phyloP scores from a whole-genome alignment of 768 basidiomycete genomes.

The Panellus pusillus region DNA sequence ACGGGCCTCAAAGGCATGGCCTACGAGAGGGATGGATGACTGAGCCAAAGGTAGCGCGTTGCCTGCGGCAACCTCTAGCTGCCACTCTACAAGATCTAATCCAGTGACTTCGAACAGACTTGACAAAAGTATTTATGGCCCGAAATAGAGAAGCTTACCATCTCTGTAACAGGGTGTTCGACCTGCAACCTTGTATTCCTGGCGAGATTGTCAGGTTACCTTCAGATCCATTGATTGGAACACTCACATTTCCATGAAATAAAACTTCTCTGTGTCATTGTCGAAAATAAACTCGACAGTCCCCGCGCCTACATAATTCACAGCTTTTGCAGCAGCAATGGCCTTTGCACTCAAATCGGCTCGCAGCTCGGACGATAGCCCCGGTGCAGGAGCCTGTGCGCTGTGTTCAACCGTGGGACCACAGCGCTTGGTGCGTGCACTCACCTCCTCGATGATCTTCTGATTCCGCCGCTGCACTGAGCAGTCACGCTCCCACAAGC shows the following conservation, averaged over 20 bases:
- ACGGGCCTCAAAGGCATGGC: conserved; percentile 92
- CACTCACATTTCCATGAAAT: conserved; percentile 92
- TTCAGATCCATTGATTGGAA: background rate
- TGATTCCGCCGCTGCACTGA: conserved; percentile 91
- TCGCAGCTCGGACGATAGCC: conserved; percentile 74
- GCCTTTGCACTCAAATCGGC: conserved; percentile 84
- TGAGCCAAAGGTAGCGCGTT: conserved; percentile 82
- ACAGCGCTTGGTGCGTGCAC: background rate
- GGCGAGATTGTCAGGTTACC: conserved; percentile 33
- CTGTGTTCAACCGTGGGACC: background rate
- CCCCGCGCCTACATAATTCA: conserved; percentile 88
- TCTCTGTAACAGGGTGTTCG: conserved; percentile 92
- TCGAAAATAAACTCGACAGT: conserved; percentile 98
- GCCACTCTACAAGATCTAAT: conserved; percentile 94
- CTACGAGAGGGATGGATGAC: conserved; percentile 77
- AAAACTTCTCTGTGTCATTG: conserved; percentile 83
- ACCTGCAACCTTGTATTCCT: conserved; percentile 82
- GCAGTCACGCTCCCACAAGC: conserved; percentile 94
- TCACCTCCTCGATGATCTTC: conserved; percentile 91
- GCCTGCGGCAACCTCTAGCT: conserved; percentile 88
- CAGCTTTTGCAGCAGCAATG: conserved; percentile 88
- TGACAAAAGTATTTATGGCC: background rate
- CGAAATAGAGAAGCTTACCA: conserved; percentile 35
- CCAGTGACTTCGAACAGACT: conserved; percentile 59
- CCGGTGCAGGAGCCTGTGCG: conserved; percentile 83